These are phyloP conservation scores for Martensiomyces pterosporus DNA, from an alignment of 192 early-diverging fungal genomes.

Conservation along the genomic window DNA sequence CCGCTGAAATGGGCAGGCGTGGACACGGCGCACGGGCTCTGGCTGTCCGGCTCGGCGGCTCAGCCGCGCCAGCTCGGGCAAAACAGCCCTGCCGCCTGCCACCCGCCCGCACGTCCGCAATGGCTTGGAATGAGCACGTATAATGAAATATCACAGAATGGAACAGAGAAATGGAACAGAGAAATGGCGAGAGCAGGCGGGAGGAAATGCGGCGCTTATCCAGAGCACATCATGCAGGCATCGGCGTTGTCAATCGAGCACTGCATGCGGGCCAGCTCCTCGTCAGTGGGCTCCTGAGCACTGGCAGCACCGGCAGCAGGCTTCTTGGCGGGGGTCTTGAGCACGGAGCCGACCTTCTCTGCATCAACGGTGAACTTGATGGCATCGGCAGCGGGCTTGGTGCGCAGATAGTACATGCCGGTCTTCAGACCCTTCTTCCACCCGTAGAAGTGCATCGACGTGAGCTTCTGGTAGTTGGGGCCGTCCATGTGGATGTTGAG, in stretches of 20 bases:
- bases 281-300: conserved; percentile 26
- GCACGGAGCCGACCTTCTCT: conserved; percentile 48
- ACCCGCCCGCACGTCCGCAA: no score
- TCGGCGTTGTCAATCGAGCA: conserved; percentile 94
- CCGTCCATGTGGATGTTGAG: conserved; percentile 96
- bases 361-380: conserved; percentile 98
- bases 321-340: conserved; percentile 13
- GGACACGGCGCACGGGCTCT: no score
- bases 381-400: conserved; percentile 92
- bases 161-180: conserved; percentile 5
- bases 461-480: conserved; percentile 89
- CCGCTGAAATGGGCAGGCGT: no score
- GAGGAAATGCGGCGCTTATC: conserved; percentile 44
- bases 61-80: no score
- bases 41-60: no score
- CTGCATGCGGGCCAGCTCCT: conserved; percentile 65
- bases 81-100: no score
- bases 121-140: no score
- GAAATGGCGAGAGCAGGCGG: neutral
- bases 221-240: conserved; percentile 86
- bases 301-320: conserved; percentile 26
- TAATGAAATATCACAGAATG: conserved; percentile 1
- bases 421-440: conserved; percentile 99
- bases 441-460: conserved; percentile 97
- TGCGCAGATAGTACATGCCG: conserved; percentile 98